Percentiles rank a stretch among this genome's conserved stretches.
Conservation (phyloP, 345 rosid genomes). For the Sonneratia alba region DNA sequence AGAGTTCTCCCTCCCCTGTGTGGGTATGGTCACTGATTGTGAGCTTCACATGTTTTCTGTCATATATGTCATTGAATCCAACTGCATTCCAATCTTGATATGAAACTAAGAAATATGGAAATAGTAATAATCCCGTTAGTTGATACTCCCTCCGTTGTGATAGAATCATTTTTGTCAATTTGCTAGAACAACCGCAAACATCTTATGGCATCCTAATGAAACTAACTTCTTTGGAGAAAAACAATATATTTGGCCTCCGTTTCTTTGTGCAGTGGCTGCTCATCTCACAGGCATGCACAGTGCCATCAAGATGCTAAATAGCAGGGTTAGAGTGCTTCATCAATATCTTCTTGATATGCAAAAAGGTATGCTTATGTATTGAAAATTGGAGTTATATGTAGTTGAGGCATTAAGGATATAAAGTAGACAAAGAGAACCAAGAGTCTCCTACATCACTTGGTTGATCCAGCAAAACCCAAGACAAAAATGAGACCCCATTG, state of each 20-base stretch:
- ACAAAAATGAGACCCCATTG: no score
- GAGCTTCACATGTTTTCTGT: no score
- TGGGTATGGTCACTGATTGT: no score
- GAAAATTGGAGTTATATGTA: no score
- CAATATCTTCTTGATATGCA: conserved; percentile 86
- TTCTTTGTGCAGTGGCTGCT: conserved; percentile 73
- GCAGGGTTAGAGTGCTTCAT: conserved; percentile 86
- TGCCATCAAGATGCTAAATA: conserved; percentile 95
- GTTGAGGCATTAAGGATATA: no score
- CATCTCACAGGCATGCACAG: conserved; percentile 93
- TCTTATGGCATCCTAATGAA: neutral
- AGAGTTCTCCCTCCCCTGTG: conserved; percentile 8
- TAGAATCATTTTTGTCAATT: neutral
- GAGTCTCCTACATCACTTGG: no score
- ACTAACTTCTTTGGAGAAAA: neutral
- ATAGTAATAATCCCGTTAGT: neutral
- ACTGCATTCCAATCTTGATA: neutral
- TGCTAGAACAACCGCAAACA: no score
- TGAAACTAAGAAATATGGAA: neutral
- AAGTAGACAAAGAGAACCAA: no score
- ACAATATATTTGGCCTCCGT: neutral
- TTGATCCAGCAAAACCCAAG: no score
- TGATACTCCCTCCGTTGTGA: neutral
- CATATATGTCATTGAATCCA: no score
- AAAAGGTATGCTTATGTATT: conserved; percentile 40